Base-by-base conservation (phyloP, 2,329 filamentous ascomycete species). In the Trichoderma cornu-damae region DNA sequence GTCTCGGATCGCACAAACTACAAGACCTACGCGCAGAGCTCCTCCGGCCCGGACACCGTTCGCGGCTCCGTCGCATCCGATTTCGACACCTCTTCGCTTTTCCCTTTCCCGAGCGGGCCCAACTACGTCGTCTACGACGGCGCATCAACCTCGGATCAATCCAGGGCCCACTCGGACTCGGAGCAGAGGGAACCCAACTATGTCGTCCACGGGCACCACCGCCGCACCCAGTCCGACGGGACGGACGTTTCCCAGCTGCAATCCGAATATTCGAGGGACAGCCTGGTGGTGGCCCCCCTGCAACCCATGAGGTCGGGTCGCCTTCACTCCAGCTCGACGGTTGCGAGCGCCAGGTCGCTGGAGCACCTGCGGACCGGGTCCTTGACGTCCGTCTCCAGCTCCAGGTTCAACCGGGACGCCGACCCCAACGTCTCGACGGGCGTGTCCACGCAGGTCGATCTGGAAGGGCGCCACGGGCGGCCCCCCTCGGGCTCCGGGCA, bases 211-310 rank as follows among this genome's bases (percentile, higher is more conserved):
- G 75, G 75, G 50, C 73, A 75, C 3, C 76, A 69, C 3, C 76
- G 69, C 18, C 74, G 75, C 32, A 70, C 74, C 8, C 73, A 76
- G 28, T 73, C 75, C 24, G 66, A 67, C 57, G 68, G 74, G 43
- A 71, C 69, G 20, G 71, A 73, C 55, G 64, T 49, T 26, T 61
- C 65, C 30, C 61, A 62, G 7, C 60, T 69, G 1, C 73, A 72
- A 5, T 70, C 72, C 18, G 75, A 77, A 56, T 85, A 80, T 65
- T 86, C 84, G 0, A 81, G 82, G 61, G 83, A 86, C 64, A 86
- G 82, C 61, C 72, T 86, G 28, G 65, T 81, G 11, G 80, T 86
- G 12, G 73, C 80, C 7, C 82, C 83, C 0, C 69, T 86, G 16
- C 73, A 75, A 44, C 76, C 59, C n/a, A 49, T 55, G 24, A 58